These are phyloP conservation scores for Diplodia scrobiculata DNA, from an alignment of 2,329 filamentous ascomycete species.

Conservation along the genomic window DNA sequence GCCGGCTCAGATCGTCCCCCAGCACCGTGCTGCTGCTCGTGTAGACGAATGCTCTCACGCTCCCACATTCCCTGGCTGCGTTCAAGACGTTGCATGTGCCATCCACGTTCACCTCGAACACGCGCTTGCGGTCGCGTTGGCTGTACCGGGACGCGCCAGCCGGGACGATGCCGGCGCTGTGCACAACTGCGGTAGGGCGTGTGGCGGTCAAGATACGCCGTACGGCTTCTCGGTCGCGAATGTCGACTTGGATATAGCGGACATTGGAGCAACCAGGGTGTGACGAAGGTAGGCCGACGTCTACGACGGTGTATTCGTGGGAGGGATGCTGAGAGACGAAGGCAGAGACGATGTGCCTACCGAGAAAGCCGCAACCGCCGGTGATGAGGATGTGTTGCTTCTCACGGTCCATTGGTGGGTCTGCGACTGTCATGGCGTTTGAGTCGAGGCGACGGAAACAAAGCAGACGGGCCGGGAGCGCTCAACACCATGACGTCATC, in stretches of 20 bases:
- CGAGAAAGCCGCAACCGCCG: conserved; percentile 54
- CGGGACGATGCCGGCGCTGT: conserved; percentile 68
- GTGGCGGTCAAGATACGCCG: conserved; percentile 59
- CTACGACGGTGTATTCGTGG: conserved; percentile 48
- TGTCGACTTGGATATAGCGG: conserved; percentile 45
- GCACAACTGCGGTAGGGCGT: conserved; percentile 81
- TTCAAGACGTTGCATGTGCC: conserved; percentile 78
- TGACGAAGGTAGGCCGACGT: conserved; percentile 30
- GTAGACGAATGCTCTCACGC: conserved; percentile 82
- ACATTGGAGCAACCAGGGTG: conserved; percentile 34
- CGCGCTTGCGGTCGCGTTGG: conserved; percentile 55
- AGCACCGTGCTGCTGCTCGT: conserved; percentile 88
- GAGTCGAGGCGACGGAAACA: no score
- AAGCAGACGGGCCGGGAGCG: neutral
- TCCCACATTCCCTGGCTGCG: conserved; percentile 65
- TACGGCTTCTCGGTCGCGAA: conserved; percentile 44
- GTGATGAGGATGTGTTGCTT: conserved; percentile 47
- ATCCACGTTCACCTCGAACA: conserved; percentile 83
- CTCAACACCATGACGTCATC: conserved; percentile 28
- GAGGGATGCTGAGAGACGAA: conserved; percentile 43
- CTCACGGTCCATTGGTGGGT: neutral
- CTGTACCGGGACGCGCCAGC: conserved; percentile 46
- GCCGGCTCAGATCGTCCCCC: conserved; percentile 71
- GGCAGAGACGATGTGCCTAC: conserved; percentile 46
- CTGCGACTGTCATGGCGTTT: no score